Evolutionary conservation across 2,329 filamentous ascomycete genomes (phyloP).

Genomic region (Ophiostoma populinum): DNA sequence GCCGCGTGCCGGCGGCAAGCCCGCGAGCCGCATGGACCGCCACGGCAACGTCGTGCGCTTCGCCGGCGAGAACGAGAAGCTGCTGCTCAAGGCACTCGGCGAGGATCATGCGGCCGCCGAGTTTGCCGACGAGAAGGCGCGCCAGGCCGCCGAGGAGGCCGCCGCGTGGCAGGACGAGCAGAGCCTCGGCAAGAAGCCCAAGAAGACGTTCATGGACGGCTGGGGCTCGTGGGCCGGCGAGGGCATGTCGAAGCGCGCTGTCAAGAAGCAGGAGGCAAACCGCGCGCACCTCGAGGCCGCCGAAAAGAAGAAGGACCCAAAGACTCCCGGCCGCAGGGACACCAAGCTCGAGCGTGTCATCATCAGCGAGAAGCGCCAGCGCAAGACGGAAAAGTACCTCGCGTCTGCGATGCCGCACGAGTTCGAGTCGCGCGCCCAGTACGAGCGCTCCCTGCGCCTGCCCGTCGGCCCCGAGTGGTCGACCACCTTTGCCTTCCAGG

Average conservation of each 20-base stretch:
- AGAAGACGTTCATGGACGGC: slow-evolving; percentile 69
- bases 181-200: slow-evolving; percentile 27
- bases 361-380: slow-evolving; percentile 76
- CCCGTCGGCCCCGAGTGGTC: slow-evolving; percentile 90
- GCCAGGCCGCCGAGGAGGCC: slow-evolving; percentile 55
- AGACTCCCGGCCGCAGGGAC: slow-evolving; percentile 67
- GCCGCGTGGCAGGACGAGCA: slow-evolving; percentile 65
- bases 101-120: slow-evolving; percentile 69
- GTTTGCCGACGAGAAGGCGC: slow-evolving; percentile 66
- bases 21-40: slow-evolving; percentile 27
- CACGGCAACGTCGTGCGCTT: slow-evolving; percentile 25
- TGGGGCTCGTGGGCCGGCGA: slow-evolving; percentile 89
- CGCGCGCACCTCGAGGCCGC: slow-evolving; percentile 24
- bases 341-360: slow-evolving; percentile 71
- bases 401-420: slow-evolving; percentile 70
- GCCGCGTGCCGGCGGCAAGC: background rate
- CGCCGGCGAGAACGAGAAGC: slow-evolving; percentile 41
- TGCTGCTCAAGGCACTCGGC: slow-evolving; percentile 63
- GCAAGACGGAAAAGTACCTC: slow-evolving; percentile 84
- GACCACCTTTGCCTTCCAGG: slow-evolving; percentile 90
- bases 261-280: slow-evolving; percentile 35
- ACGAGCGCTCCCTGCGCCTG: slow-evolving; percentile 71
- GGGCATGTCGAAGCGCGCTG: slow-evolving; percentile 55
- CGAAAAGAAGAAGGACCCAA: slow-evolving; percentile 59
- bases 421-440: slow-evolving; percentile 78